Evolutionary conservation across 257 asterid species (phyloP), one percentile per base, ranked within the genome.

Genomic region (Hygrophila difformis): DNA sequence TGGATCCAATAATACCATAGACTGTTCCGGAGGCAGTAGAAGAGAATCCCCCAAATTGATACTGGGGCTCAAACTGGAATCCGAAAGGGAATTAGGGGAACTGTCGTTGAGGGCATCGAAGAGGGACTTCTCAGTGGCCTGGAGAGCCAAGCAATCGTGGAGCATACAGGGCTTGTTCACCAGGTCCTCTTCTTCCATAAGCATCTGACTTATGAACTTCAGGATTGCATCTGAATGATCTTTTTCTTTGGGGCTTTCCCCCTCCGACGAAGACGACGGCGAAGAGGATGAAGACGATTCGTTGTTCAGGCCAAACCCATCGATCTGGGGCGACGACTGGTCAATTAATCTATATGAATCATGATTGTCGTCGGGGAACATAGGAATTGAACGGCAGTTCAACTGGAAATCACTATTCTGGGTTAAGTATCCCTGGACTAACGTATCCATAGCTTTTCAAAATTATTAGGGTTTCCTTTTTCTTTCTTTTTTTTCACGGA

Each of bases 111-210:
- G 94, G 48, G 53, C 88, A 61, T 76, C 87, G 49, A 43, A 70
- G 49, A 84, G 65, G 41, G 86, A 67, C 65, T 69, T 78, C 79
- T 87, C 92, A 1, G 88, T 73, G 5, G 93, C 88, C 47, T 80
- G 88, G 7, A 87, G 68, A 39, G 94, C 94, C 59, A 71, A 65
- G 12, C 72, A 70, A 18, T 84, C 86, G 2, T 68, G 76, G 39
- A 84, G 75, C 97, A 84, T 81, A 36, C 78, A 75, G 2, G 84
- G 87, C 56, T 67, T 75, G 12, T 68, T 73, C 12, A 43, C 84
- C 37, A 87, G 47, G 47, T 78, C 94, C 14, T 70, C 88, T 29
- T 87, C 94, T 18, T 84, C 92, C 83, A 76, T 80, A 20, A 82
- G 77, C 82, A 82, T 75, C 38, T 74, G 74, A 62, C 46, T 65